These are phyloP conservation scores for Wickerhamomyces canadensis DNA, from an alignment of 805 yeast species.

Conservation along the genomic window DNA sequence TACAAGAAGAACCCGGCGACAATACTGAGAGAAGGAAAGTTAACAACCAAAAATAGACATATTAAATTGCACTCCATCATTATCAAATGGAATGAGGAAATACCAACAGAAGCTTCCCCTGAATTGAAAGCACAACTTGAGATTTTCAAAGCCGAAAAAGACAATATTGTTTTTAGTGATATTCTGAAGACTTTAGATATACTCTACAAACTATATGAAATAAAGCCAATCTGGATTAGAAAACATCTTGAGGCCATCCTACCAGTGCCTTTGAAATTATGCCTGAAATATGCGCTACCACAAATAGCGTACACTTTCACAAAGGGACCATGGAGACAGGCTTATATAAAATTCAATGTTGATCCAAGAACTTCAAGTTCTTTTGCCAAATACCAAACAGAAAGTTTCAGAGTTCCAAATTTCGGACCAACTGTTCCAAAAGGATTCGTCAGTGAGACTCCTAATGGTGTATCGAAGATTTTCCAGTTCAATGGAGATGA, in stretches of 20 bases:
- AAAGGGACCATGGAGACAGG: constrained; percentile 93
- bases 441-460: constrained; percentile 27
- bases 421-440: constrained; percentile 27
- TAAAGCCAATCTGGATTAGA: constrained; percentile 83
- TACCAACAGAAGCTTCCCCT: constrained; percentile 47
- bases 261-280: constrained; percentile 37
- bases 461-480: constrained; percentile 34
- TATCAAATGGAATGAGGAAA: constrained; percentile 40
- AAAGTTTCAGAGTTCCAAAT: constrained; percentile 50
- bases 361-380: constrained; percentile 59
- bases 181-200: constrained; percentile 25
- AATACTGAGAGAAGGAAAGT: constrained; percentile 39
- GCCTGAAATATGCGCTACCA: constrained; percentile 74
- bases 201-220: constrained; percentile 44
- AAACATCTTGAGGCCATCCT: constrained; percentile 56
- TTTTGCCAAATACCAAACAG: constrained; percentile 73
- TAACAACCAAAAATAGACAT: constrained; percentile 39
- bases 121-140: constrained; percentile 43
- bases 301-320: constrained; percentile 75
- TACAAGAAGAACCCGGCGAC: constrained; percentile 69
- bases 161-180: constrained; percentile 22
- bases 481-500: constrained; percentile 68
- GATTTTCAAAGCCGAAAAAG: constrained; percentile 26
- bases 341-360: constrained; percentile 71
- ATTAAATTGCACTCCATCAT: constrained; percentile 49